phyloP scores from a whole-genome alignment of 192 early-diverging fungal genomes.

The Rhizophagus clarus region DNA sequence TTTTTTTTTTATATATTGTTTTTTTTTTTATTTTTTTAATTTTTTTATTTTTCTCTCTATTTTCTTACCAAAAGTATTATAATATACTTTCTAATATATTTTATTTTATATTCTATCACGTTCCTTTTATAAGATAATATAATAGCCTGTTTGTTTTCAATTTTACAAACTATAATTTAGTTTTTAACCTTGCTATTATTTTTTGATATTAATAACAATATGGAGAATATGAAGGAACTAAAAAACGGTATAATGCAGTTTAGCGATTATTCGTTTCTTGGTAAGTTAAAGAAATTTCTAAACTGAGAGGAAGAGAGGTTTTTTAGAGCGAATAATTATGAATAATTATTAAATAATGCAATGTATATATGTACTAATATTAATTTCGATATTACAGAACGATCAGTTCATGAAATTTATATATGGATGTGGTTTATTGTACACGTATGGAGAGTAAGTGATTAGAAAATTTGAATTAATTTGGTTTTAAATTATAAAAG shows the following conservation, averaged over 20 bases:
- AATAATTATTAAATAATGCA: neutral
- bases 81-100: too few species aligned
- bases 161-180: too few species aligned
- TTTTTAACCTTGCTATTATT: too few species aligned
- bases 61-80: too few species aligned
- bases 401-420: conserved; percentile 23
- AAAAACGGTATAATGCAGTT: neutral
- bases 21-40: too few species aligned
- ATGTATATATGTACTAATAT: neutral
- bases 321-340: too few species aligned
- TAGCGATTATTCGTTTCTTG: neutral
- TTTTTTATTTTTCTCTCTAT: too few species aligned
- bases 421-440: conserved; percentile 27
- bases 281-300: neutral
- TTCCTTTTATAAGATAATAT: too few species aligned
- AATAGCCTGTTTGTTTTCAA: too few species aligned
- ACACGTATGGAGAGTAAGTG: conserved; percentile 14
- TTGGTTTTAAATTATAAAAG: neutral
- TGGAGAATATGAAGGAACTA: neutral
- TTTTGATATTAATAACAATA: neutral
- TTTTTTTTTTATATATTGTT: too few species aligned
- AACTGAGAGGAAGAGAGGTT: too few species aligned
- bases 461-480: neutral
- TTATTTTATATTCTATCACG: too few species aligned
- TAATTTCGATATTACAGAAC: neutral